phyloP scores from a whole-genome alignment of 768 basidiomycete genomes.

The Saitozyma sp. region DNA sequence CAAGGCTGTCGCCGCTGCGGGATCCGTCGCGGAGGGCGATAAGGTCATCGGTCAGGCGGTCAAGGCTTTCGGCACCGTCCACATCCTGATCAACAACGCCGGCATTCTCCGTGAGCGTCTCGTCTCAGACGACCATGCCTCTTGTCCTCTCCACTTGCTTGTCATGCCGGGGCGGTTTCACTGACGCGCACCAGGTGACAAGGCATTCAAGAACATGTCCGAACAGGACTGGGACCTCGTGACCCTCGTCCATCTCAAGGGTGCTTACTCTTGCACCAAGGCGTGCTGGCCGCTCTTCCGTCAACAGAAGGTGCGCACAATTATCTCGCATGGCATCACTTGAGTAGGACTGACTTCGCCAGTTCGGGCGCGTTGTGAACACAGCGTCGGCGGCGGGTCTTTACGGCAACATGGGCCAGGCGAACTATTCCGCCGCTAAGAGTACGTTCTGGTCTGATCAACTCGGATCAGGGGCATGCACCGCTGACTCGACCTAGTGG shows the following conservation, averaged over 20 bases:
- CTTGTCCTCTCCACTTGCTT: background rate
- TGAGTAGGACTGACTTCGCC: background rate
- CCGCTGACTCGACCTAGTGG: conserved; percentile 57
- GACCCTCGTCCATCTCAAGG: conserved; percentile 86
- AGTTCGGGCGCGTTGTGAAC: conserved; percentile 92
- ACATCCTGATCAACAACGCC: conserved; percentile 86
- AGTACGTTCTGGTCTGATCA: conserved; percentile 50
- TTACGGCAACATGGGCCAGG: conserved; percentile 94
- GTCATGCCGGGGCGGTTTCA: background rate
- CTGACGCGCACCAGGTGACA: conserved; percentile 48
- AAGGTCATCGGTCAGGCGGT: conserved; percentile 83
- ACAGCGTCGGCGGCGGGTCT: conserved; percentile 92
- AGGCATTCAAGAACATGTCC: conserved; percentile 88
- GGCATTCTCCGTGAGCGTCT: conserved; percentile 63
- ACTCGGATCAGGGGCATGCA: background rate
- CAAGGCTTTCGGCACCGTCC: conserved; percentile 69
- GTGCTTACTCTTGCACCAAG: conserved; percentile 86
- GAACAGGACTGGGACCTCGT: conserved; percentile 89
- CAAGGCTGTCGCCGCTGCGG: conserved; percentile 80
- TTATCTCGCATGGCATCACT: background rate
- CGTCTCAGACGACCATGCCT: background rate
- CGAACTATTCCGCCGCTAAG: conserved; percentile 97
- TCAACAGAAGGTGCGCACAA: conserved; percentile 47
- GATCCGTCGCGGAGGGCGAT: conserved; percentile 80
- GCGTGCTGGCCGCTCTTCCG: conserved; percentile 96